Base-by-base conservation (phyloP, 2,329 filamentous ascomycete genomes). In the Xylaria sp. region DNA sequence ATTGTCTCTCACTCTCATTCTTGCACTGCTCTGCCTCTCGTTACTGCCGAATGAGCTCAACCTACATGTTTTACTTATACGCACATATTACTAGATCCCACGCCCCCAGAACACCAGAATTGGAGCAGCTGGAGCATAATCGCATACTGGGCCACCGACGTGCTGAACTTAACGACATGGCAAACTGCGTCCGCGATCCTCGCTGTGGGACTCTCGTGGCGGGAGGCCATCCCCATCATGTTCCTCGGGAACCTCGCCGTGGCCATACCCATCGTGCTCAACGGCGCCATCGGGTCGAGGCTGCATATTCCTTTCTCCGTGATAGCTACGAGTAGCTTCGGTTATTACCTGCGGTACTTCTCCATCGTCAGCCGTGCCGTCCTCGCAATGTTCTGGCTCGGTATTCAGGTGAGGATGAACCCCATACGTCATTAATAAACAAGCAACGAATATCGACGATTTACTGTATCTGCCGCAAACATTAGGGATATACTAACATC, bases 231-330 rank as follows among this genome's bases (percentile, higher is more conserved):
- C 35, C 72, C 72, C 2, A 72, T 73, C 66, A 87, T 82, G 71
- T 67, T 81, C 45, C 84, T 89, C n/a, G 88, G 89, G 45, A 83
- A 84, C 12, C 78, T 83, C 11, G 88, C 86, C 67, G 85, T 87
- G 19, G 84, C 85, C 14, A 80, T 87, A 11, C 77, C 80, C 11
- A 78, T 82, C 72, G 79, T 81, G 9, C 72, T 82, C n/a, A 82
- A 83, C 68, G 80, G 80, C 17, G 79, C 79, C 14, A 80, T 80
- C 57, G 79, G 80, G 17, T 76, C 79, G 11, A 77, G 78, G 58
- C 72, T 82, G n/a, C 81, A 83, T 61, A 75, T 82, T 14, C 80
- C 80, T 9, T 83, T 82, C 68, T 78, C 79, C 4, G 78, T 83
- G 17, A 75, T 80, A 23, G 76, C 77, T 3, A 77, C 79, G 3